Conservation (phyloP, 2,329 filamentous ascomycete genomes). For the Pseudopithomyces chartarum region DNA sequence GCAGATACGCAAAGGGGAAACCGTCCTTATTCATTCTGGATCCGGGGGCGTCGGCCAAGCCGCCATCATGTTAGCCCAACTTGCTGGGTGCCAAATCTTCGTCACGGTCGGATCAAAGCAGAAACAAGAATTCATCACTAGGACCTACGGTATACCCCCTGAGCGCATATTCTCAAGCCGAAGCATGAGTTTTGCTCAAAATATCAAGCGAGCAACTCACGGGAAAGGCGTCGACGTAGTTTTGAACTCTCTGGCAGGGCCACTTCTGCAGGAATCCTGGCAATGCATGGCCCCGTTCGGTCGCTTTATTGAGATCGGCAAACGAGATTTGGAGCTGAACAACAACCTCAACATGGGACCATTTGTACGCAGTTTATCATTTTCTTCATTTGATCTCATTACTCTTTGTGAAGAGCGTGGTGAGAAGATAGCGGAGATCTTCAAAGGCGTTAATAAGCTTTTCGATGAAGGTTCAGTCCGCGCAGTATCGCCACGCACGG, state of each 20-base stretch:
- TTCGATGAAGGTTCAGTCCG: no score
- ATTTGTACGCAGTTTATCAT: no score
- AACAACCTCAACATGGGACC: no score
- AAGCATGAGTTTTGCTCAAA: constrained; percentile 3
- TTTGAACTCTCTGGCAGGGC: constrained; percentile 33
- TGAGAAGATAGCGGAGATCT: no score
- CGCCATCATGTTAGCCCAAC: constrained; percentile 18
- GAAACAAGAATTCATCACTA: constrained; percentile 14
- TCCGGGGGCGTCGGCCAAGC: constrained; percentile 22
- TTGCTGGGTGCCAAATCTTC: constrained; percentile 16
- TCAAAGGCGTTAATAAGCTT: no score
- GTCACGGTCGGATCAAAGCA: constrained; percentile 18
- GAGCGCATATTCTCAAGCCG: constrained; percentile 33
- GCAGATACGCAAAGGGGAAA: constrained; percentile 30
- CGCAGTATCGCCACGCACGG: constrained; percentile 5
- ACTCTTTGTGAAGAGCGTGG: no score
- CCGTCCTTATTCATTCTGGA: constrained; percentile 26
- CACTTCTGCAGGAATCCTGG: constrained; percentile 23
- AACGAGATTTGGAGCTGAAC: constrained; percentile 5
- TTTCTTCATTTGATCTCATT: no score
- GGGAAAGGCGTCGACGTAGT: constrained; percentile 41
- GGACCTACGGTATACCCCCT: constrained; percentile 14
- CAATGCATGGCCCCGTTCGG: constrained; percentile 36
- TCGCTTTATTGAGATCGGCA: constrained; percentile 30
- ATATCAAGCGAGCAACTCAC: constrained; percentile 17